phyloP scores from a whole-genome alignment of 805 yeast genomes.

The Myxozyma mucilagina region DNA sequence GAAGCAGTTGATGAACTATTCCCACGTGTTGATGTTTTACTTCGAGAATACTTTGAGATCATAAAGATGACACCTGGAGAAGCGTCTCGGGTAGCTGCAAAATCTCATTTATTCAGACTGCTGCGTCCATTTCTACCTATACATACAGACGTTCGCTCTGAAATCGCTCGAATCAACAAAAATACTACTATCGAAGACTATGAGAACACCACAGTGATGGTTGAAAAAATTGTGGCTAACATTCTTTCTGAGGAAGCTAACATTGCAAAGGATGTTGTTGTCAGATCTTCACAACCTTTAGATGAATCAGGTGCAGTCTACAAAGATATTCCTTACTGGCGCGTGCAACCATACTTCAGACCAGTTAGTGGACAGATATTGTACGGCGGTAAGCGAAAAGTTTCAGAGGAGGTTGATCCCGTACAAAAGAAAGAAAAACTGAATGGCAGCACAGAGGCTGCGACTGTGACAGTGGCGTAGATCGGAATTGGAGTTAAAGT shows the following conservation, averaged over 20 bases:
- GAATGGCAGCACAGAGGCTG: not conserved
- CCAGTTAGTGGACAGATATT: constrained; percentile 66
- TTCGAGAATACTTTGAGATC: constrained; percentile 86
- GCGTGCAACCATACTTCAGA: constrained; percentile 94
- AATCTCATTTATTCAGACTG: constrained; percentile 87
- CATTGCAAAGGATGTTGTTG: constrained; percentile 62
- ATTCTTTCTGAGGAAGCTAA: constrained; percentile 44
- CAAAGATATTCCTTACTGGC: constrained; percentile 86
- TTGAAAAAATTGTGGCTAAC: constrained; percentile 64
- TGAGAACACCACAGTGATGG: constrained; percentile 59
- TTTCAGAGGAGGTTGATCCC: constrained; percentile 30
- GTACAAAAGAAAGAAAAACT: not conserved
- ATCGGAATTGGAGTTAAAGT: too few relatives aligned
- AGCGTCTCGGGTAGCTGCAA: constrained; percentile 82
- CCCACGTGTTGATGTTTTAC: constrained; percentile 80
- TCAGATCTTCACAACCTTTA: constrained; percentile 48
- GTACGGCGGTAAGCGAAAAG: constrained; percentile 34
- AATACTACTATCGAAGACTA: constrained; percentile 46
- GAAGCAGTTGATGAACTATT: constrained; percentile 63
- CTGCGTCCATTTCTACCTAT: constrained; percentile 75
- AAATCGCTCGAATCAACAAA: constrained; percentile 57
- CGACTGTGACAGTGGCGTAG: not conserved
- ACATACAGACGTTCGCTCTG: constrained; percentile 76
- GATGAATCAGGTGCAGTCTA: constrained; percentile 81
- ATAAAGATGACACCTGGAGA: constrained; percentile 60